phyloP scores from a whole-genome alignment of 2,329 filamentous ascomycete species.

The Akanthomyces lecanii region DNA sequence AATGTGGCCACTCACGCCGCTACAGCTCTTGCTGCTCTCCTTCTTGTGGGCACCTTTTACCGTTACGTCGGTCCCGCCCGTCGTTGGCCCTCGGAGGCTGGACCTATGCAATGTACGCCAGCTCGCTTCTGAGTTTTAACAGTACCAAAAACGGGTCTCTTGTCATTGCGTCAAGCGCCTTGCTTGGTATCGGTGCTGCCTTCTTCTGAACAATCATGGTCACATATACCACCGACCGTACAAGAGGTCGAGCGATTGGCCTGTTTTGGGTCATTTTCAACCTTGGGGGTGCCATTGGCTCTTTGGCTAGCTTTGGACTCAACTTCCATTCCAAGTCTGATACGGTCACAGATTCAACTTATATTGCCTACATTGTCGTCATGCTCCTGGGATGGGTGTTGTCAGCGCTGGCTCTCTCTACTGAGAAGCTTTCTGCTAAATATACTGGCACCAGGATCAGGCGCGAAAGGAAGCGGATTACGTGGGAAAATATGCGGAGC shows the following conservation, averaged over 20 bases:
- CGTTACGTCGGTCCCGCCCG: background rate
- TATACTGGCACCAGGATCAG: background rate
- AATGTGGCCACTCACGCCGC: background rate
- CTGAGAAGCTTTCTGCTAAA: background rate
- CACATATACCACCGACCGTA: background rate
- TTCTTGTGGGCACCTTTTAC: background rate
- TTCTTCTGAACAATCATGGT: slow-evolving; percentile 9
- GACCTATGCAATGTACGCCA: slow-evolving; percentile 2
- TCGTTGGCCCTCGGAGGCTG: background rate
- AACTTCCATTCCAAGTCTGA: slow-evolving; percentile 17
- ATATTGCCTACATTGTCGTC: slow-evolving; percentile 72
- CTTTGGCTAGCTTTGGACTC: slow-evolving; percentile 31
- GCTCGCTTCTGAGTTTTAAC: background rate
- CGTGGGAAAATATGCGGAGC: slow-evolving; percentile 50
- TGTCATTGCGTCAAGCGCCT: background rate
- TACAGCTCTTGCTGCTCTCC: background rate
- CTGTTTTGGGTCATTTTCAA: slow-evolving; percentile 46
- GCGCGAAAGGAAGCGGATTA: background rate
- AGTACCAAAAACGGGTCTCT: background rate
- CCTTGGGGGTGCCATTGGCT: slow-evolving; percentile 41
- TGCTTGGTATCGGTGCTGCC: slow-evolving; percentile 2
- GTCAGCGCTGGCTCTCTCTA: background rate
- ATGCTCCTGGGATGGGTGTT: slow-evolving; percentile 58
- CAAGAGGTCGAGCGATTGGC: slow-evolving; percentile 41
- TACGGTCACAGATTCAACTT: slow-evolving; percentile 65